Evolutionary conservation across 345 rosid genomes (phyloP), one percentile per base, ranked within the genome.

Genomic region (Heritiera littoralis): DNA sequence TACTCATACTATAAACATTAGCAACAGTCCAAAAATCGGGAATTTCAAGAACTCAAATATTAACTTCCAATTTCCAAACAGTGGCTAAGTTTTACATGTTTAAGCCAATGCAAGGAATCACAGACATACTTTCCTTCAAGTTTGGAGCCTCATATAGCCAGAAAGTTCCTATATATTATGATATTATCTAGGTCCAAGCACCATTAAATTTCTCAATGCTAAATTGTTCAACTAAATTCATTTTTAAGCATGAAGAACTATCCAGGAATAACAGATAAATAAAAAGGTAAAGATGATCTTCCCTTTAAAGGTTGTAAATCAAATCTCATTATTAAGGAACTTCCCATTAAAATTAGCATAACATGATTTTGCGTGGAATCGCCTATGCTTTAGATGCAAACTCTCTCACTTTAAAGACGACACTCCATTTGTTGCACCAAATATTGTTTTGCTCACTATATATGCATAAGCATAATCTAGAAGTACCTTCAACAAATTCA

Each of bases 401-500:
- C n/a, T 6, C 3, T 63, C 2, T 63, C 13, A 68, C 10, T 43
- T 43, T 8, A 0, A 46, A 49, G 46, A 14, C 4, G 1, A 70
- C 58, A 70, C 7, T 3, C 3, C 6, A 14, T 3, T 70, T 32
- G 20, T 7, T 28, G 20, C 45, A 68, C 23, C 72, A 45, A 20
- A 45, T 5, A 3, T 15, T 3, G 28, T 18, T 18, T 12, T 69
- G 12, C 32, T 17, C 58, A 30, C 5, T 40, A 66, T 17, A 20
- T 55, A 18, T 9, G 64, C 48, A 74, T 58, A 23, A 23, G 0
- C 0, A 38, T 15, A 75, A 56, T 38, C 7, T 28, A 28, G 52
- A 48, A 17, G 74, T 79, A 79, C 82, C 80, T 76, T 32, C 18
- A 9, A n/a, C 46, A 52, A 52, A 74, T 43, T 23, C 12, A 68